Conservation (phyloP, 148 eudicot species). For the Rhododendron molle region DNA sequence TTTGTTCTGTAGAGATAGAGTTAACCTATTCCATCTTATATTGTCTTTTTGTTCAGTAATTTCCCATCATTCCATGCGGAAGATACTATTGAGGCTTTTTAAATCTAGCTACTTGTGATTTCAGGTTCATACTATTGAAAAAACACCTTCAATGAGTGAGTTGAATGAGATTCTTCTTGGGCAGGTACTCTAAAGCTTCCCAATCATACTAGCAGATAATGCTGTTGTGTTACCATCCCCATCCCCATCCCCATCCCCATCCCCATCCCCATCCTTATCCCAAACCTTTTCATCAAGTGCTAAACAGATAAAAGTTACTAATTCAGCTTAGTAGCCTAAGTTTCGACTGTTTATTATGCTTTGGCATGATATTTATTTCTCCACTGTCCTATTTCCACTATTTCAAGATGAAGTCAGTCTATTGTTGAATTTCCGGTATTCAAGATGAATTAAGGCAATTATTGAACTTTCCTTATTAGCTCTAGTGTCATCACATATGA, state of each 20-base stretch:
- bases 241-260: neutral
- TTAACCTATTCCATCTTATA: neutral
- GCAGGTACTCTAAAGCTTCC: slow-evolving; percentile 50
- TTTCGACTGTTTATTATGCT: neutral
- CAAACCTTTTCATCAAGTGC: neutral
- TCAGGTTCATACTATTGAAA: slow-evolving; percentile 91
- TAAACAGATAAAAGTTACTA: neutral
- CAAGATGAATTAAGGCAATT: neutral
- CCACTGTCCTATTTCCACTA: neutral
- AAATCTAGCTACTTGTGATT: slow-evolving; percentile 19
- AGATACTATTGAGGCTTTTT: neutral
- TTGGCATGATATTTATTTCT: neutral
- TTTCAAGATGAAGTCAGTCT: neutral
- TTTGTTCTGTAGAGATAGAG: neutral
- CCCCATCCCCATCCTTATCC: neutral
- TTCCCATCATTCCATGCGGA: neutral
- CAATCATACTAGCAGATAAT: neutral
- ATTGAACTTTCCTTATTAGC: neutral
- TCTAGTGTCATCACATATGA: neutral
- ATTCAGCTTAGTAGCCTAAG: neutral
- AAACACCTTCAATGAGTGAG: slow-evolving; percentile 96
- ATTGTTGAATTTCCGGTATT: neutral
- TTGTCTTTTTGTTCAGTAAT: neutral
- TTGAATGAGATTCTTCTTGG: slow-evolving; percentile 91
- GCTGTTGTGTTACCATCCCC: slow-evolving; percentile 3